Evolutionary conservation across 2,329 filamentous ascomycete species (phyloP).

Genomic region (Rutstroemia sp.): DNA sequence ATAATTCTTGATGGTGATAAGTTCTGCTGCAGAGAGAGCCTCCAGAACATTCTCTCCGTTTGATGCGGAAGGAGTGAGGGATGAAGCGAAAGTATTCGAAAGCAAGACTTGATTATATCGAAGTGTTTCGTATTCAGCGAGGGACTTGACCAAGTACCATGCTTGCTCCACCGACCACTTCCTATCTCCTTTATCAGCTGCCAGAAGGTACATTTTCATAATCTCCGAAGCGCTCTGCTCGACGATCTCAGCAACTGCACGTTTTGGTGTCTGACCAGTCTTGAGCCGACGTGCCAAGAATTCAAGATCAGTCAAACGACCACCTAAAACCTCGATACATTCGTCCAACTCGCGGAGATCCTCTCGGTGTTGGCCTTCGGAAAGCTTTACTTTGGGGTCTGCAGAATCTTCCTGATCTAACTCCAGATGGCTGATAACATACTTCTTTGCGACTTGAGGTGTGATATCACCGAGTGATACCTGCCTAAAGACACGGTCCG

Average conservation of each 20-base stretch:
- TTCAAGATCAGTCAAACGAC: slow-evolving; percentile 90
- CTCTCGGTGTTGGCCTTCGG: slow-evolving; percentile 23
- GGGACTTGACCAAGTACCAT: slow-evolving; percentile 77
- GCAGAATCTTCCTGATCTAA: slow-evolving; percentile 30
- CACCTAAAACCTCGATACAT: slow-evolving; percentile 76
- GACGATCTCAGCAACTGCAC: slow-evolving; percentile 82
- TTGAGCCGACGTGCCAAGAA: slow-evolving; percentile 87
- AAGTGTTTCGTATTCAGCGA: slow-evolving; percentile 61
- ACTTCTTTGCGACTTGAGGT: slow-evolving; percentile 78
- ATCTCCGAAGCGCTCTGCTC: slow-evolving; percentile 85
- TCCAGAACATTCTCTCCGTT: slow-evolving; percentile 71
- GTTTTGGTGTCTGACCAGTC: slow-evolving; percentile 72
- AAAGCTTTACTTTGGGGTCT: slow-evolving; percentile 23
- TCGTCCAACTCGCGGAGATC: slow-evolving; percentile 68
- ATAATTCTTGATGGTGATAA: slow-evolving; percentile 66
- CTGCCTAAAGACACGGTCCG: slow-evolving; percentile 83
- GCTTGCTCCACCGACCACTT: slow-evolving; percentile 81
- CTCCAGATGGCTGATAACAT: slow-evolving; percentile 76
- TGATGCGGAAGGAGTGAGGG: slow-evolving; percentile 38
- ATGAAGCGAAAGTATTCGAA: slow-evolving; percentile 62
- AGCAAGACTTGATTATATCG: slow-evolving; percentile 83
- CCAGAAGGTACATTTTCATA: slow-evolving; percentile 83
- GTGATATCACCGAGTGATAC: slow-evolving; percentile 81
- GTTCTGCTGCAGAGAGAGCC: slow-evolving; percentile 74
- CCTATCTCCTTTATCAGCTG: slow-evolving; percentile 38